Base-by-base conservation (phyloP, 1,284 basidiomycete genomes). In the Moesziomyces aphidis region DNA sequence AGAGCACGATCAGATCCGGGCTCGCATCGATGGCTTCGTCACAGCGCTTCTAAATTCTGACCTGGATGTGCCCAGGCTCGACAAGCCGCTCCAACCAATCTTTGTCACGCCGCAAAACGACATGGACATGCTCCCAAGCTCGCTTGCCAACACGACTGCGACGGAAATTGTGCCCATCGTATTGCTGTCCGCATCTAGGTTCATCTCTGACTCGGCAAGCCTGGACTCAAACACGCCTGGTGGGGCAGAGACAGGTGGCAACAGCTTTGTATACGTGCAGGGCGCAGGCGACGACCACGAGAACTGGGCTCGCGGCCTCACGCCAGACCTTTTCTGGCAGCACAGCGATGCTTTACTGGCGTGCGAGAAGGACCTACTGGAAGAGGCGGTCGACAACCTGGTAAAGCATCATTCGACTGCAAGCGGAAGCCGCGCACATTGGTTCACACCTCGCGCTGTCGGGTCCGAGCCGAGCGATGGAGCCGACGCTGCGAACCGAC, bases 231-330 rank as follows among this genome's bases (percentile, higher is more conserved):
- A 22, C 6, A 34, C 1, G 15, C 3, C 45, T 19, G 28, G 4
- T 0, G 17, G 42, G 4, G 11, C 1, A 0, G 3, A 42, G 3
- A 7, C 26, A 22, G 11, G 46, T 5, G 4, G 19, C 4, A 6
- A 34, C 1, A 89, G 90, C 0, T 94, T 89, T 79, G 87, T 89
- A 5, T 95, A 95, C 78, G 89, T 95, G 9, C 93, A 95, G 84
- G 94, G 94, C 2, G 92, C 92, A 0, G 93, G 93, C 0, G 93
- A 95, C 78, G 93, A 95, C 78, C 93, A 95, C 78, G 93, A 95
- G 81, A 86, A 91, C 9, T 95, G 93, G 93, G 89, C 91, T 2
- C 75, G 91, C 88, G 92, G 92, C 1, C 85, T 95, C 57, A 91
- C 90, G 0, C 92, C 94, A 0, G 77, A 85, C 10, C 64, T 90